Percentiles rank a stretch among this genome's conserved stretches.
Evolutionary conservation across 768 basidiomycete genomes (phyloP).

Genomic region (Mycena galopus): DNA sequence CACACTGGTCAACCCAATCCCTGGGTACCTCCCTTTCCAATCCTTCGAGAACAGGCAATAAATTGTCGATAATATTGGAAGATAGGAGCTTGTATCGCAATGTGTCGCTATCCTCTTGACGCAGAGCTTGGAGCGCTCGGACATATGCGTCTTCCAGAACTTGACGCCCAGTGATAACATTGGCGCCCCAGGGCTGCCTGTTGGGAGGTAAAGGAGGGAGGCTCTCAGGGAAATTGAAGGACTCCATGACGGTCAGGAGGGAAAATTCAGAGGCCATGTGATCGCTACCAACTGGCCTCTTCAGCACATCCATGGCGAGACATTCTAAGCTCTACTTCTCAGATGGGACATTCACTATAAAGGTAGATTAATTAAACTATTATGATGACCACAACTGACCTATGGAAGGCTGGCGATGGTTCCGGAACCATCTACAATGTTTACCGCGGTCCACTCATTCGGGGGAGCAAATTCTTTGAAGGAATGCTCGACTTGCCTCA

Average conservation of each 20-base stretch:
- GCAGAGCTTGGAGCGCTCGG: neutral
- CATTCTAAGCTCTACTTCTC: too few relatives aligned
- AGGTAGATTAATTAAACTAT: too few relatives aligned
- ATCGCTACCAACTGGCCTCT: too few relatives aligned
- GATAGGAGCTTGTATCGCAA: neutral
- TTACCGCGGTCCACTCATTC: neutral
- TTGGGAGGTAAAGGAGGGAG: neutral
- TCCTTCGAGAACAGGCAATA: neutral
- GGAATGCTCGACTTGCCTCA: slow-evolving; percentile 2
- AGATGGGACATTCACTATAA: too few relatives aligned
- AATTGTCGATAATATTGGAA: neutral
- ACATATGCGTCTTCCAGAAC: neutral
- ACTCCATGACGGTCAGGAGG: neutral
- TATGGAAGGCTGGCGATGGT: slow-evolving; percentile 4
- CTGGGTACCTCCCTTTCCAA: neutral
- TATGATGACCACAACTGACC: neutral
- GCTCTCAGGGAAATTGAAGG: neutral
- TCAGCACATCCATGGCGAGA: too few relatives aligned
- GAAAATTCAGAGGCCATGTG: too few relatives aligned
- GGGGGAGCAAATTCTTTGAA: neutral
- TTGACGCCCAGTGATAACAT: neutral
- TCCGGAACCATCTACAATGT: slow-evolving; percentile 1
- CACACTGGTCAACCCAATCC: neutral
- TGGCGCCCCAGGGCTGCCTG: neutral
- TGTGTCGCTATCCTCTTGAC: neutral